These are phyloP conservation scores for Grosmannia huntii DNA, from an alignment of 2,329 filamentous ascomycete species.

Conservation along the genomic window DNA sequence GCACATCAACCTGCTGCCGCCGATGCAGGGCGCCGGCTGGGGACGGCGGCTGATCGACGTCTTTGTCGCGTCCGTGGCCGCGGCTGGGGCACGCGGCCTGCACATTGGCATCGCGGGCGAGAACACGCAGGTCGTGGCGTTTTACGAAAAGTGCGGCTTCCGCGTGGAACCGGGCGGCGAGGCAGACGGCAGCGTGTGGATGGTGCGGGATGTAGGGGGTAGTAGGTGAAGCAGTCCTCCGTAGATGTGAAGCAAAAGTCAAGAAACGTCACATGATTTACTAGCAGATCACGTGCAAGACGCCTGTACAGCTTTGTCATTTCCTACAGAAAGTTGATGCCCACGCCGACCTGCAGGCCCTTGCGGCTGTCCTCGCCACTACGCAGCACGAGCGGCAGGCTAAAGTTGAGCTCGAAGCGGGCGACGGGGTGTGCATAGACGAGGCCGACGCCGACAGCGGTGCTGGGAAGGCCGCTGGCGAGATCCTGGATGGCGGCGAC, in stretches of 20 bases:
- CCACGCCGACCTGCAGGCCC: constrained; percentile 88
- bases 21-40: constrained; percentile 30
- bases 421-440: constrained; percentile 93
- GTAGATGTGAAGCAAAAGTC: background rate
- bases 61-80: constrained; percentile 26
- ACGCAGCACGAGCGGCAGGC: constrained; percentile 68
- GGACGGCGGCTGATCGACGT: constrained; percentile 26
- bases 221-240: background rate
- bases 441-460: constrained; percentile 76
- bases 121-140: constrained; percentile 33
- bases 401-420: constrained; percentile 92
- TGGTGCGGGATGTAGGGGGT: constrained; percentile 25
- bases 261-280: background rate
- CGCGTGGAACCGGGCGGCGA: constrained; percentile 23
- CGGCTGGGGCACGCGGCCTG: constrained; percentile 19
- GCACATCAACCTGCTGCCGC: constrained; percentile 35
- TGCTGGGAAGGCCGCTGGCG: constrained; percentile 63
- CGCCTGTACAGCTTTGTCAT: background rate
- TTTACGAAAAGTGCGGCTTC: constrained; percentile 36
- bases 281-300: background rate
- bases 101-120: constrained; percentile 32
- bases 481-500: constrained; percentile 55
- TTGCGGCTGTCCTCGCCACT: constrained; percentile 81
- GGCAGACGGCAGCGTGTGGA: constrained; percentile 23
- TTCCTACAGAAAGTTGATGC: constrained; percentile 78